Evolutionary conservation across 2,329 filamentous ascomycete genomes (phyloP).

Genomic region (Cryphonectria japonica): DNA sequence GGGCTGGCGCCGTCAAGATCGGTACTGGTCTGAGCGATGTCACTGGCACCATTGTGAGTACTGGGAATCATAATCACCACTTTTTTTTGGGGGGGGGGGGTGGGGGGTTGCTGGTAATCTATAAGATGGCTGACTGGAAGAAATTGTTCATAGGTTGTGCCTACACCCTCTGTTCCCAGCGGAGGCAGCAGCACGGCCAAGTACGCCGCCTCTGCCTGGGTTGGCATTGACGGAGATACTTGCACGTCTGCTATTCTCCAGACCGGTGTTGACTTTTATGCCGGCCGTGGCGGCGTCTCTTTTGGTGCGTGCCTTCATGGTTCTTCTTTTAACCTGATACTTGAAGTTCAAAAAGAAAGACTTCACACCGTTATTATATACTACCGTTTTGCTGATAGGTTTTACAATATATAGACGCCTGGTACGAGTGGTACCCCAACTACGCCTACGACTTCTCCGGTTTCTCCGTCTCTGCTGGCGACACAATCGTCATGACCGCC

Average conservation of each 20-base stretch:
- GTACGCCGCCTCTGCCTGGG: constrained; percentile 60
- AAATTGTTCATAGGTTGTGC: constrained; percentile 33
- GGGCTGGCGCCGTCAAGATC: constrained; percentile 61
- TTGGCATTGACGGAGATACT: constrained; percentile 57
- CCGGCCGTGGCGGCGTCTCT: constrained; percentile 44
- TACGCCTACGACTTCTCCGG: constrained; percentile 41
- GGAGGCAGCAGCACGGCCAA: constrained; percentile 39
- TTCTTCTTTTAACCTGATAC: no score
- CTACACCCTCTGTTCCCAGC: constrained; percentile 47
- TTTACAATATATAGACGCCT: constrained; percentile 49
- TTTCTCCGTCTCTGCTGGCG: constrained; percentile 26
- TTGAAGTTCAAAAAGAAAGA: no score
- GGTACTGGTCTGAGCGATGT: constrained; percentile 56
- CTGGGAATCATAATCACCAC: no score
- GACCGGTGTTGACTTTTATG: constrained; percentile 59
- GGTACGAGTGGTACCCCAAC: constrained; percentile 65
- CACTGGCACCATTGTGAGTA: constrained; percentile 49
- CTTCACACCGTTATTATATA: no score
- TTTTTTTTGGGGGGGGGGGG: no score
- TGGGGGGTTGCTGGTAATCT: no score
- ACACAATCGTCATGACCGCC: constrained; percentile 33
- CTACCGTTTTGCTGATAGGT: no score
- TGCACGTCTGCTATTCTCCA: constrained; percentile 55
- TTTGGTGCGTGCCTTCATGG: background rate
- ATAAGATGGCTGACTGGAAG: background rate